Percentiles rank a stretch among this genome's conserved stretches.
Conservation (phyloP, 2,329 filamentous ascomycete species). For the Graphilbum fragrans region DNA sequence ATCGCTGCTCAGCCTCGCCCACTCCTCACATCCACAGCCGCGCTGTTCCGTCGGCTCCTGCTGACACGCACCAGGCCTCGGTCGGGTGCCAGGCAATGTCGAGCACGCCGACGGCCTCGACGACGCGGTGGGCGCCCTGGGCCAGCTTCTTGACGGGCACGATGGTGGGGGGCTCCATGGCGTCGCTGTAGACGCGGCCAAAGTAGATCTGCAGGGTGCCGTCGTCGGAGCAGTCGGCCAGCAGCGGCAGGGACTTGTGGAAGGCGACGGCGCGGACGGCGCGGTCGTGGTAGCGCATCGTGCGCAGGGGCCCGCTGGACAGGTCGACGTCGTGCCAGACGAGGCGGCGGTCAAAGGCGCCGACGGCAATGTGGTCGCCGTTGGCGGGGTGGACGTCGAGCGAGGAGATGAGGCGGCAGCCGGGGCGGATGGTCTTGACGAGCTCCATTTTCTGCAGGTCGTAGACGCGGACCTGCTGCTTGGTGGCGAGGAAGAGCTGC, state of each 20-base stretch:
- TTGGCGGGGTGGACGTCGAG: constrained; percentile 79
- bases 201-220: constrained; percentile 94
- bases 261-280: constrained; percentile 84
- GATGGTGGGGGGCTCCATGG: constrained; percentile 94
- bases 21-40: constrained; percentile 68
- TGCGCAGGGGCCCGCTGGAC: constrained; percentile 85
- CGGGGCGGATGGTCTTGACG: constrained; percentile 85
- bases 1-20: too few species aligned
- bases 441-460: constrained; percentile 86
- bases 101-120: constrained; percentile 76
- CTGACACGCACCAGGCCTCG: constrained; percentile 89
- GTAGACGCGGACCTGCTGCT: constrained; percentile 85
- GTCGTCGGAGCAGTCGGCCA: constrained; percentile 91
- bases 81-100: constrained; percentile 93
- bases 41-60: constrained; percentile 86
- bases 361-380: constrained; percentile 87
- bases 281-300: constrained; percentile 84
- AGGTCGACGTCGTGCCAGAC: constrained; percentile 97
- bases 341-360: constrained; percentile 85
- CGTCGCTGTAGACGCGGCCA: constrained; percentile 84
- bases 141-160: constrained; percentile 89
- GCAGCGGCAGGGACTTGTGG: constrained; percentile 61
- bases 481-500: constrained; percentile 91
- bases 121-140: constrained; percentile 63
- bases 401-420: constrained; percentile 83